These are phyloP conservation scores for Alternaria burnsii DNA, from an alignment of 2,329 filamentous ascomycete genomes.

Conservation along the genomic window DNA sequence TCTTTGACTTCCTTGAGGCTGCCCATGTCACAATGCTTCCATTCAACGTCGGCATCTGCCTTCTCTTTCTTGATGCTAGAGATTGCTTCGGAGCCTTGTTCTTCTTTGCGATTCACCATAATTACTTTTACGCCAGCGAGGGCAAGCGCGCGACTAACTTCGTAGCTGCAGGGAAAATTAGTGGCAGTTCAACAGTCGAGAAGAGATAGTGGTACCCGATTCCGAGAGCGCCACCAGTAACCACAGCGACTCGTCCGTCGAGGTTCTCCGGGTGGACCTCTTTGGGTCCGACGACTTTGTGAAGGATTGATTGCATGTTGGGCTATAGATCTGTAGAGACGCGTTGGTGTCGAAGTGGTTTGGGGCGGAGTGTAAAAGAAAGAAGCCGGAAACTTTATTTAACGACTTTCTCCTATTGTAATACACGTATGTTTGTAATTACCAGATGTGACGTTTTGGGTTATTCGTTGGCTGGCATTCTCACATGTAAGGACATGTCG, in stretches of 20 bases:
- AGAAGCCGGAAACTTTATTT: not conserved
- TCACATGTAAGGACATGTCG: not conserved
- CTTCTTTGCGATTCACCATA: constrained; percentile 1
- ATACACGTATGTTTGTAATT: not conserved
- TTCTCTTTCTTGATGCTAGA: not conserved
- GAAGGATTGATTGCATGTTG: constrained; percentile 53
- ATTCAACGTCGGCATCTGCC: not conserved
- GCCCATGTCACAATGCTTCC: constrained; percentile 2
- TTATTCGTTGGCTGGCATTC: not conserved
- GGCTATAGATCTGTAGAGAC: not conserved
- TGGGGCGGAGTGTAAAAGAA: not conserved
- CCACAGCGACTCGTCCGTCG: constrained; percentile 12
- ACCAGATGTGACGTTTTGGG: not conserved
- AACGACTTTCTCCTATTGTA: not conserved
- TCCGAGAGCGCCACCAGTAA: not conserved
- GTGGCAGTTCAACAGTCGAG: not conserved
- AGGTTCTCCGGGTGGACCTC: constrained; percentile 35
- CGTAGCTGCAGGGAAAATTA: not conserved
- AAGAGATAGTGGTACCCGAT: not conserved
- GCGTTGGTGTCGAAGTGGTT: not conserved
- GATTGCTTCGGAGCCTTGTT: not conserved
- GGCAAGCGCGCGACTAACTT: not conserved
- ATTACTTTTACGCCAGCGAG: constrained; percentile 2
- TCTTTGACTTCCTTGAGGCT: constrained; percentile 1
- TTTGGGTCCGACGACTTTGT: constrained; percentile 50